These are phyloP conservation scores for Hippophae tibetana DNA, from an alignment of 306 rosid genomes.

Conservation along the genomic window DNA sequence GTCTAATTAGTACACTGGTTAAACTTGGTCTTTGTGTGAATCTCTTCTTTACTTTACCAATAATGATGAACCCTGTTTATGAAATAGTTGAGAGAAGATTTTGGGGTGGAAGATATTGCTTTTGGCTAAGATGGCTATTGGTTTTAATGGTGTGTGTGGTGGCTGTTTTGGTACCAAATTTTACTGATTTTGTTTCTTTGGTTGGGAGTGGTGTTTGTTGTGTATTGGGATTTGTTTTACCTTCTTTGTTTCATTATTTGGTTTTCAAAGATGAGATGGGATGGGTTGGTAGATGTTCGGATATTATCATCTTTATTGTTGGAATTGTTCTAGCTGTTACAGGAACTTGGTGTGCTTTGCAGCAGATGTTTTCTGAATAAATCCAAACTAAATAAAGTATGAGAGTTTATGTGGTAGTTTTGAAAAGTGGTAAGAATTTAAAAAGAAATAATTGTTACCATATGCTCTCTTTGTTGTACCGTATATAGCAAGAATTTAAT, in stretches of 20 bases:
- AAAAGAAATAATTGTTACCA: no score
- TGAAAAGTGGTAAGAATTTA: no score
- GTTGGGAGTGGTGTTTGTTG: slow-evolving; percentile 49
- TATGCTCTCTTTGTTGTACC: no score
- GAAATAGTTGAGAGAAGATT: slow-evolving; percentile 46
- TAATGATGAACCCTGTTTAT: slow-evolving; percentile 59
- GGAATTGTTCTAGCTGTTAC: slow-evolving; percentile 42
- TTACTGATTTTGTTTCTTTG: slow-evolving; percentile 48
- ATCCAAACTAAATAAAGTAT: no score
- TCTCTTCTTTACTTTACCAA: slow-evolving; percentile 47
- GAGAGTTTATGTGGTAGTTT: no score
- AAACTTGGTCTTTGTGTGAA: slow-evolving; percentile 46
- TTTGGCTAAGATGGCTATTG: slow-evolving; percentile 42
- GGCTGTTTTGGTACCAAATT: slow-evolving; percentile 44
- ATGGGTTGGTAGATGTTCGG: slow-evolving; percentile 23
- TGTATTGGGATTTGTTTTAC: slow-evolving; percentile 44
- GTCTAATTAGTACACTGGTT: slow-evolving; percentile 32
- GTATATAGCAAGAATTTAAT: no score
- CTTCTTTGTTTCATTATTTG: slow-evolving; percentile 38
- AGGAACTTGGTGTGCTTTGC: slow-evolving; percentile 41
- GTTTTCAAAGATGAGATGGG: slow-evolving; percentile 42
- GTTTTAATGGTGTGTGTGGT: slow-evolving; percentile 34
- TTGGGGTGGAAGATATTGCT: slow-evolving; percentile 34
- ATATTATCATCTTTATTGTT: slow-evolving; percentile 23
- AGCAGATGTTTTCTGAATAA: slow-evolving; percentile 22